These are phyloP conservation scores for Exserohilum rostratum DNA, from an alignment of 2,329 filamentous ascomycete genomes.

Conservation along the genomic window DNA sequence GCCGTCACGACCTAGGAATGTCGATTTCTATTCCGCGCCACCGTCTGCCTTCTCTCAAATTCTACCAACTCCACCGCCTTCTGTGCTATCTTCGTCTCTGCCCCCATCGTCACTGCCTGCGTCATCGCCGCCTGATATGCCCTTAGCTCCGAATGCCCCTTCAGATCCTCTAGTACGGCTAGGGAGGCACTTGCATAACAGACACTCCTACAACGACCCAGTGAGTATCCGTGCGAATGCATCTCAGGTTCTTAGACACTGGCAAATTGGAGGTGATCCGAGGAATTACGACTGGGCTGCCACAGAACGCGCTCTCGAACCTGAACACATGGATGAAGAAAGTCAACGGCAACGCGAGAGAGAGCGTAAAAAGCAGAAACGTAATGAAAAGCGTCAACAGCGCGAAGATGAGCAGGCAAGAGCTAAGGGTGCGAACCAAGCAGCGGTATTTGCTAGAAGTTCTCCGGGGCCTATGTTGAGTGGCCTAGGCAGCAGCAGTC, in stretches of 20 bases:
- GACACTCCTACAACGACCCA: constrained; percentile 23
- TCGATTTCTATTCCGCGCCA: not conserved
- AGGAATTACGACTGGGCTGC: constrained; percentile 50
- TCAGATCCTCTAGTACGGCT: constrained; percentile 40
- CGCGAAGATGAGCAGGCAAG: constrained; percentile 44
- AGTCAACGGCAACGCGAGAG: constrained; percentile 47
- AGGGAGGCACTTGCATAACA: constrained; percentile 45
- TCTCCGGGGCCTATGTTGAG: constrained; percentile 35
- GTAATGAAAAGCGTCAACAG: constrained; percentile 49
- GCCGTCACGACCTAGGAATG: constrained; percentile 21
- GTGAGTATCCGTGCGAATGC: constrained; percentile 40
- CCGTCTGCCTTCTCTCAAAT: constrained; percentile 12
- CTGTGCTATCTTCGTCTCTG: constrained; percentile 22
- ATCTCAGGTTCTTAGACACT: constrained; percentile 50
- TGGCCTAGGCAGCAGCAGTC: constrained; percentile 34
- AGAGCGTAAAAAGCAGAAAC: constrained; percentile 48
- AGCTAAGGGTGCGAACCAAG: constrained; percentile 29
- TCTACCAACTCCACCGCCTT: constrained; percentile 24
- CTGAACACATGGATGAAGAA: constrained; percentile 41
- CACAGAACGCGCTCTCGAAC: constrained; percentile 34
- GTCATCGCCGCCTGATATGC: constrained; percentile 14
- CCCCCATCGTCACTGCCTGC: constrained; percentile 7
- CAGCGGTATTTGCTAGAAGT: constrained; percentile 26
- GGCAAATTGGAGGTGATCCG: constrained; percentile 48
- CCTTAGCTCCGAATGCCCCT: not conserved